Evolutionary conservation across 164 flowering plant genomes (phyloP).

Genomic region (Nymphaea thermarum): DNA sequence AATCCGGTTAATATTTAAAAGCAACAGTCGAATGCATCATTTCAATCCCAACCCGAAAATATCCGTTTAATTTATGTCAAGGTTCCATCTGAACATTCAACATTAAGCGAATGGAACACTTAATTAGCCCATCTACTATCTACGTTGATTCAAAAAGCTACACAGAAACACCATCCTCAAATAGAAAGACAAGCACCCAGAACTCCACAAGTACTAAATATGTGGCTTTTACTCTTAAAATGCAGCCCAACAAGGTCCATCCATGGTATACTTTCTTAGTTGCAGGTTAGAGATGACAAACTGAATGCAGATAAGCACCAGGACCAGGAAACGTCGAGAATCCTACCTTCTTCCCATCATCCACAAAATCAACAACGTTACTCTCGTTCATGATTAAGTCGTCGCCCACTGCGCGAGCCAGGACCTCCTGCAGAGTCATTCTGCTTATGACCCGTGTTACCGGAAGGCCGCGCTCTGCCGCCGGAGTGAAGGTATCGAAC

Average conservation of each 20-base stretch:
- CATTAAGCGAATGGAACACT: too few species aligned
- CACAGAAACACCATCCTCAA: background rate
- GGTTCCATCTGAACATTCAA: too few species aligned
- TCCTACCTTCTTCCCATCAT: constrained; percentile 68
- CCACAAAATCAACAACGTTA: constrained; percentile 68
- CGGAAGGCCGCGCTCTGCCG: constrained; percentile 84
- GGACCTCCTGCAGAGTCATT: constrained; percentile 77
- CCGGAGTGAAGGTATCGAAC: constrained; percentile 98
- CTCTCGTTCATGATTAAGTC: constrained; percentile 67
- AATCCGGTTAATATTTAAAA: too few species aligned
- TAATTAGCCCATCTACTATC: too few species aligned
- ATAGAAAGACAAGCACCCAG: background rate
- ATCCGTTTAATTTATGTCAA: too few species aligned
- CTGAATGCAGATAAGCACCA: background rate
- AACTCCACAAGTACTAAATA: background rate
- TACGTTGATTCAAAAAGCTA: too few species aligned
- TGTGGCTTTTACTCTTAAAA: background rate
- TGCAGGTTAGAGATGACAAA: too few species aligned
- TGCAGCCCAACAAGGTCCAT: too few species aligned
- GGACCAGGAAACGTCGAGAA: background rate
- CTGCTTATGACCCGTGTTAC: constrained; percentile 93
- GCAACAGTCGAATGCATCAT: too few species aligned
- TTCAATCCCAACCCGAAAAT: too few species aligned
- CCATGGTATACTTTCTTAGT: too few species aligned
- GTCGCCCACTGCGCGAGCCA: constrained; percentile 74